Evolutionary conservation across 73 alveolate genomes (phyloP).

Genomic region (Stentor roeselii): DNA sequence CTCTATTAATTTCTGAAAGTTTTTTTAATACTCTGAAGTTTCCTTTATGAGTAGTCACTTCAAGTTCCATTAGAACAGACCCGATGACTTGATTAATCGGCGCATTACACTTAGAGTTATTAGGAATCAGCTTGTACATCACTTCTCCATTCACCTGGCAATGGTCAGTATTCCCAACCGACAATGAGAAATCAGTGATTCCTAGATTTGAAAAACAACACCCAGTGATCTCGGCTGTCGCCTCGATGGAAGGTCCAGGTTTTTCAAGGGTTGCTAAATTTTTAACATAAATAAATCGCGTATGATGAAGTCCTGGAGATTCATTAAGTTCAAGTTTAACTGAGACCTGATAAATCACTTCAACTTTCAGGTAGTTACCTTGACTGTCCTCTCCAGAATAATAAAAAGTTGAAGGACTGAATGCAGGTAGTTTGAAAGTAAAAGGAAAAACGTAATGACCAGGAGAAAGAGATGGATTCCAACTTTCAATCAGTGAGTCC

Average conservation of each 20-base stretch:
- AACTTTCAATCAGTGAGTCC: neutral
- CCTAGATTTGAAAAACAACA: slow-evolving; percentile 17
- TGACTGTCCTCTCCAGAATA: neutral
- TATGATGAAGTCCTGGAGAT: neutral
- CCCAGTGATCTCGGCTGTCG: neutral
- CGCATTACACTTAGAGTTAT: slow-evolving; percentile 1
- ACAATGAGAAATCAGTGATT: neutral
- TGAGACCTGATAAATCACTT: neutral
- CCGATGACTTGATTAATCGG: slow-evolving; percentile 17
- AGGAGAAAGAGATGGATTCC: neutral
- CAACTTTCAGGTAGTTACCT: neutral
- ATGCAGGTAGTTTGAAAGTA: neutral
- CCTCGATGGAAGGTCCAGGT: slow-evolving; percentile 7
- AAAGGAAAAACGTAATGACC: slow-evolving; percentile 25
- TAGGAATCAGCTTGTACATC: neutral
- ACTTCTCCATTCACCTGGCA: neutral
- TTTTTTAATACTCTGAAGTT: neutral
- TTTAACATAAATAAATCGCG: neutral
- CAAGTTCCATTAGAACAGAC: neutral
- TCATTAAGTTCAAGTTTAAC: neutral
- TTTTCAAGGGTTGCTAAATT: neutral
- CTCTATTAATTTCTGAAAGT: neutral
- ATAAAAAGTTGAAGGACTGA: slow-evolving; percentile 19
- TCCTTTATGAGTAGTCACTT: neutral
- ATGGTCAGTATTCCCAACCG: neutral